phyloP scores from a whole-genome alignment of 208 protist genomes.

The Leishmania mexicana region DNA sequence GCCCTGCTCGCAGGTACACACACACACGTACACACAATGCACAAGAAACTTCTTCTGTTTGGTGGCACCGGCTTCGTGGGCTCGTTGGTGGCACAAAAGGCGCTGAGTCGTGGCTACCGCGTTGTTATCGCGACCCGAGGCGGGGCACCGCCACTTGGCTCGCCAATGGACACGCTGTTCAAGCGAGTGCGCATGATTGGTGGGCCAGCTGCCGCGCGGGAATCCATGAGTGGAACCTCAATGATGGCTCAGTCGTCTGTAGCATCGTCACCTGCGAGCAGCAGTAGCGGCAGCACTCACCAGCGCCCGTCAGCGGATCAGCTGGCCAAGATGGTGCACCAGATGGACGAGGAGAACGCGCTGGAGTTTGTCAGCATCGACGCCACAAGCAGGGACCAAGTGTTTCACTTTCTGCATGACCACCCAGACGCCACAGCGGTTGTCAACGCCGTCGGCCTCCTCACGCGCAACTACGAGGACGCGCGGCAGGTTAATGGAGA shows the following conservation, averaged over 20 bases:
- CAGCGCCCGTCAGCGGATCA: conserved; percentile 21
- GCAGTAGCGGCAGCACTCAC: background rate
- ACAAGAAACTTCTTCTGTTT: conserved; percentile 84
- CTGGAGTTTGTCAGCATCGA: conserved; percentile 83
- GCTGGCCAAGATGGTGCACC: conserved; percentile 23
- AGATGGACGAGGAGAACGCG: conserved; percentile 24
- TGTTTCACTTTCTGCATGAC: conserved; percentile 76
- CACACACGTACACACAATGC: conserved; percentile 14
- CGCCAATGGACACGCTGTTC: conserved; percentile 42
- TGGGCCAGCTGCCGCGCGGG: conserved; percentile 36
- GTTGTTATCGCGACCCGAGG: conserved; percentile 72
- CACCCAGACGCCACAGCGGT: conserved; percentile 77
- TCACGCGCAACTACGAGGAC: conserved; percentile 69
- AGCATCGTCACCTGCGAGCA: conserved; percentile 6
- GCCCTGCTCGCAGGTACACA: background rate
- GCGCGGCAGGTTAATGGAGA: conserved; percentile 75
- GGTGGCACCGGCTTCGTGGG: conserved; percentile 87
- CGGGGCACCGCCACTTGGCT: conserved; percentile 44
- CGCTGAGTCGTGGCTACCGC: conserved; percentile 63
- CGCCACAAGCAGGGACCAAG: conserved; percentile 57
- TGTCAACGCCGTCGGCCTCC: conserved; percentile 66
- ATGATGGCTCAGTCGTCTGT: background rate
- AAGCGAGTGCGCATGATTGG: conserved; percentile 46
- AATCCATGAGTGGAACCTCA: conserved; percentile 16
- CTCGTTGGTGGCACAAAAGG: conserved; percentile 52